Base-by-base conservation (phyloP, 2,329 filamentous ascomycete genomes). In the Blastomyces emzantsi region DNA sequence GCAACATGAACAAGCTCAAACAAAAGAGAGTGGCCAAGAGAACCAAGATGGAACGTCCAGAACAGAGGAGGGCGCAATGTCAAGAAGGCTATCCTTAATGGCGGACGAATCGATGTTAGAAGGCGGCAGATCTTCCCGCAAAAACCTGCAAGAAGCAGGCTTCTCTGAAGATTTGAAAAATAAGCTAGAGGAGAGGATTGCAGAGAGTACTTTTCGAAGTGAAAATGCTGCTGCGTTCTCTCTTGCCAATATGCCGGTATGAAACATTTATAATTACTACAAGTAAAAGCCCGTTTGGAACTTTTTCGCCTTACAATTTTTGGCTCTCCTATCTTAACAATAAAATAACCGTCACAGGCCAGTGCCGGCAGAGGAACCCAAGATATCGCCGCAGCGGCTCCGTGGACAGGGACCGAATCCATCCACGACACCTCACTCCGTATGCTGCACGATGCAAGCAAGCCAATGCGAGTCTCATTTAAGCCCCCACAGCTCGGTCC, bases 351-450 rank as follows among this genome's bases (percentile, higher is more conserved):
- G 17, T 33, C 58, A 57, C 60, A 79, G 78, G 72, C 82, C 3
- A 82, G 83, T n/a, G 86, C 89, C 15, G 87, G 88, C 19, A 81
- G 82, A 68, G 88, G 87, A 15, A 89, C 88, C 1, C 82, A 85
- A 65, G 84, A 88, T 60, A 83, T 87, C 45, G 90, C 90, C 1
- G 80, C 82, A 0, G 85, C 87, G 7, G 77, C 82, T 64, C 82
- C 88, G 1, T 99, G 94, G 94, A 86, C 83, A 0, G 94, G 93
- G 2, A 80, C 83, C 15, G 94, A 97, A 76, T 80, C 79, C 5
- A 77, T 88, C 1, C 84, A 87, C 69, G 92, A 97, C 73, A 83
- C 88, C 0, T 87, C 91, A 28, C 78, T 96, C 59, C 86, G 94
- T 41, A 97, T 97, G 89, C 79, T 88, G 11, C 82, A 83, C 57